Conservation (phyloP, 306 rosid genomes). For the Prunus padus region DNA sequence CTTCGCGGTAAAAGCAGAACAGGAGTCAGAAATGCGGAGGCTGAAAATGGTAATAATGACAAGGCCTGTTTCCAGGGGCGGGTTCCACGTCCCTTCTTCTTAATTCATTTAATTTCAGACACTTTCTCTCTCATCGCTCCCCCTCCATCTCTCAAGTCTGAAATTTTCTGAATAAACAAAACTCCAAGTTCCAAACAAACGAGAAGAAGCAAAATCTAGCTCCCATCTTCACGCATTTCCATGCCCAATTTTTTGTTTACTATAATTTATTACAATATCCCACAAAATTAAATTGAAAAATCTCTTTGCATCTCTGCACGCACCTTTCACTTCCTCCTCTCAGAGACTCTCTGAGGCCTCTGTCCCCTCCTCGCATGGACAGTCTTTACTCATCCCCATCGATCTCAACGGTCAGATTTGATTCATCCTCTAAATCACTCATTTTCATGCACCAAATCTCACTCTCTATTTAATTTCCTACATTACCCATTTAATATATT, state of each 20-base stretch:
- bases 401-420: constrained; percentile 60
- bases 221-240: constrained; percentile 50
- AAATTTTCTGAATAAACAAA: not conserved
- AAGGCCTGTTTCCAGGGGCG: constrained; percentile 53
- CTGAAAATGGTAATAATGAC: constrained; percentile 36
- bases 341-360: constrained; percentile 27
- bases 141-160: not conserved
- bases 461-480: not conserved
- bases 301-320: not conserved
- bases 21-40: not conserved
- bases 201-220: not conserved
- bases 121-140: not conserved
- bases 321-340: not conserved
- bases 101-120: not conserved
- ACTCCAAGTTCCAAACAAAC: not conserved
- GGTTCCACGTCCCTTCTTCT: constrained; percentile 42
- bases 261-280: not conserved
- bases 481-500: not conserved
- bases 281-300: not conserved
- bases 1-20: not conserved
- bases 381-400: constrained; percentile 36
- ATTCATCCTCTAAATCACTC: constrained; percentile 20
- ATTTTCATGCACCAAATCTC: constrained; percentile 38
- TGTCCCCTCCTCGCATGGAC: constrained; percentile 43
- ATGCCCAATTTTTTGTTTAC: constrained; percentile 24